phyloP scores from a whole-genome alignment of 1,284 basidiomycete species.

The Ceraceosorus guamensis region DNA sequence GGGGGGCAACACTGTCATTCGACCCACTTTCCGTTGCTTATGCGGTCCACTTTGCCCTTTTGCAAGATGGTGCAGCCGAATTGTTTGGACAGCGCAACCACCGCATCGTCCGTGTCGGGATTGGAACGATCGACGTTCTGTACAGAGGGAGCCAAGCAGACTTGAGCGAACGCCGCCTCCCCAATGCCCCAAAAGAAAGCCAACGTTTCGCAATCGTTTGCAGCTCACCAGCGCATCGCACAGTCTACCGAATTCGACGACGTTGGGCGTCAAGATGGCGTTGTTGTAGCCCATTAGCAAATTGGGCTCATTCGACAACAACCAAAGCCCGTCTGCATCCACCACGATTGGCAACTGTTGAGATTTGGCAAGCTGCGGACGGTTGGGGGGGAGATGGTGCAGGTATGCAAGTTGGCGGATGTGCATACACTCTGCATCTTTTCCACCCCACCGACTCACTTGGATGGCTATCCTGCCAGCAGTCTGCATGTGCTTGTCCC shows the following conservation, averaged over 20 bases:
- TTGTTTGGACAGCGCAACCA: conserved; percentile 56
- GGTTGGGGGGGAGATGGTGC: too few species aligned
- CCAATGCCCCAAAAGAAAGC: too few species aligned
- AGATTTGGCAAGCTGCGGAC: conserved; percentile 53
- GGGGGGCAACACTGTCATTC: too few species aligned
- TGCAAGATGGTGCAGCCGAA: conserved; percentile 86
- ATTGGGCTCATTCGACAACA: conserved; percentile 67
- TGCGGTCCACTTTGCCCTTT: conserved; percentile 61
- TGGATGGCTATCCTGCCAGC: conserved; percentile 55
- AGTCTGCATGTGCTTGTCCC: conserved; percentile 79
- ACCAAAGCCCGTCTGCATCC: conserved; percentile 81
- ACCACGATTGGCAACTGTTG: conserved; percentile 79
- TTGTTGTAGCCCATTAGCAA: conserved; percentile 72
- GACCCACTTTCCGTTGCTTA: conserved; percentile 34
- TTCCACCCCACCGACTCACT: too few species aligned
- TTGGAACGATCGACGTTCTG: too few species aligned
- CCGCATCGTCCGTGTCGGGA: conserved; percentile 47
- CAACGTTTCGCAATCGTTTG: too few species aligned
- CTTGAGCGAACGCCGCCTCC: too few species aligned
- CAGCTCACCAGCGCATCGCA: conserved; percentile 65
- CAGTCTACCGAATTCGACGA: conserved; percentile 83
- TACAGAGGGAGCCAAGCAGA: too few species aligned
- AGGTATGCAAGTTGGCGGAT: too few species aligned
- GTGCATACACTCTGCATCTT: too few species aligned
- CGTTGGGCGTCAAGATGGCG: conserved; percentile 83